Conservation (phyloP, 306 rosid genomes). For the Lathyrus oleraceus region DNA sequence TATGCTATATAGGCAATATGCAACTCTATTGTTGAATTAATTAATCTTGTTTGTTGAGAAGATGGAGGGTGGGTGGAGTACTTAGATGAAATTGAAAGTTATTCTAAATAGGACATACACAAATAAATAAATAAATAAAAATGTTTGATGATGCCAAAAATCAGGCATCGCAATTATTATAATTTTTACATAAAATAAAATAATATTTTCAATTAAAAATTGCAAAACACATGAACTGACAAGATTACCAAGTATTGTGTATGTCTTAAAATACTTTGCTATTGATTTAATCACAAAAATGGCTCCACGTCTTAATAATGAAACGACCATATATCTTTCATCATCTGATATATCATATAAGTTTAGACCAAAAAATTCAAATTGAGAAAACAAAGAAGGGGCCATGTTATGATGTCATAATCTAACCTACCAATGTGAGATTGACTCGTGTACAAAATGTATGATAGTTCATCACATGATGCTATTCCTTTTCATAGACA, state of each 20-base stretch:
- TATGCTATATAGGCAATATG: neutral
- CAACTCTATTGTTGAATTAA: neutral
- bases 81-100: neutral
- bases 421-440: neutral
- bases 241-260: no score
- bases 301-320: slow-evolving; percentile 25
- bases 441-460: slow-evolving; percentile 10
- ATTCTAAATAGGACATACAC: neutral
- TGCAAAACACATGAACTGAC: no score
- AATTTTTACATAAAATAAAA: no score
- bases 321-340: neutral
- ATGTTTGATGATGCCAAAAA: neutral
- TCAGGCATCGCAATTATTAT: no score
- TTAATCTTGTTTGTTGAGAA: slow-evolving; percentile 6
- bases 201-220: no score
- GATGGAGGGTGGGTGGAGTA: slow-evolving; percentile 4
- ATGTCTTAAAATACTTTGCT: neutral
- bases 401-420: slow-evolving; percentile 1
- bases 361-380: neutral
- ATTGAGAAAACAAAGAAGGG: neutral
- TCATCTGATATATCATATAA: neutral
- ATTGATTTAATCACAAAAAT: neutral
- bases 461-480: slow-evolving; percentile 34
- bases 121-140: neutral
- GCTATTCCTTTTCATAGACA: slow-evolving; percentile 35